Evolutionary conservation across 768 basidiomycete species (phyloP), one percentile per base, ranked within the genome.

Genomic region (Ramaria rubella): DNA sequence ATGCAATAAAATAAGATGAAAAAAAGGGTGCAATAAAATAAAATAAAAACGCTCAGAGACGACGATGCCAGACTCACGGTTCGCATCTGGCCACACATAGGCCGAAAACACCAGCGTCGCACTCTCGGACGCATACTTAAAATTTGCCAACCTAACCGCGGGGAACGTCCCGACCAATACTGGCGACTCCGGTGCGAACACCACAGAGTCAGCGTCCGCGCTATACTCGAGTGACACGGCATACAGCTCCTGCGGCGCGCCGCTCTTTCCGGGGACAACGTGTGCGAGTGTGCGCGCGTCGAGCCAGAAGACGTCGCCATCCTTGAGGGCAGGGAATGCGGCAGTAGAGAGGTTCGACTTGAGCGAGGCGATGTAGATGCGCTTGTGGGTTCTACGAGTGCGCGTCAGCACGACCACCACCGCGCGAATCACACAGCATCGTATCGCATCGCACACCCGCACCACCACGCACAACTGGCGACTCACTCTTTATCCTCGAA

Each of bases 71-170:
- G 17, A 54, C 52, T 54, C 31, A 54, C 52, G 71, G 59, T 86
- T 78, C 1, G 85, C 86, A 58, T 94, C 88, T 2, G 80, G 70
- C 65, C 89, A 86, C 4, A 95, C 91, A 53, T 81, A 76, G 31
- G 89, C 90, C 0, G 91, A 88, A 74, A 99, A 97, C 5, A 91
- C 83, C 34, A 99, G 79, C 45, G 77, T 63, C 15, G 81, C 81
- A 4, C 79, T 72, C n/a, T 70, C 65, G 26, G 73, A 61, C 27
- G 78, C 78, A 66, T 81, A 87, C 52, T 79, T 81, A 73, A 91
- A 92, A 72, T 90, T 89, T 26, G 31, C 49, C 44, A 79, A 70
- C 1, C 81, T 81, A 29, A 80, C 78, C 55, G 80, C 79, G 43
- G 84, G 82, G 66, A 90, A 79, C 34, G 75, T 79, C 48, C 83